phyloP scores from a whole-genome alignment of 257 asterid species.

The Solanum commersonii region DNA sequence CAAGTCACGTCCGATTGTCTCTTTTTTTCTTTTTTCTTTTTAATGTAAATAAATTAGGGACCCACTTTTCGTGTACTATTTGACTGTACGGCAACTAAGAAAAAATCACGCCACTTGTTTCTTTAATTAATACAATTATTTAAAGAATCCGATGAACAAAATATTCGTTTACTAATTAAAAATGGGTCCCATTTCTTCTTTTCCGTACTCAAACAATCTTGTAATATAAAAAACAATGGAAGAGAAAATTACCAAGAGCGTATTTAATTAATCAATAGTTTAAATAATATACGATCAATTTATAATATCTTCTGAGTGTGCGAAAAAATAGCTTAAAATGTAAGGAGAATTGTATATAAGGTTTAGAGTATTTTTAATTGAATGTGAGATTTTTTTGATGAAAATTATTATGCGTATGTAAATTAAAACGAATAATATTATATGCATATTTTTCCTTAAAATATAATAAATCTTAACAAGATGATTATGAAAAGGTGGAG shows the following conservation, averaged over 20 bases:
- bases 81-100: constrained; percentile 31
- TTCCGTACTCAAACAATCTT: neutral
- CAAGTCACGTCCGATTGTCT: constrained; percentile 13
- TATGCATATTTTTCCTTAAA: neutral
- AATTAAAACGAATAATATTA: neutral
- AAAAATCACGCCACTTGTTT: neutral
- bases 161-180: neutral
- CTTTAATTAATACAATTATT: neutral
- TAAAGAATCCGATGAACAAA: neutral
- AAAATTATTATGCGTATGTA: neutral
- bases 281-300: neutral
- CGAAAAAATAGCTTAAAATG: neutral
- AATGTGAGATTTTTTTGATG: neutral
- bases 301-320: too few species aligned
- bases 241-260: neutral
- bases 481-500: neutral
- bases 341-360: too few species aligned
- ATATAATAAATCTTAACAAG: neutral
- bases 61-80: constrained; percentile 16
- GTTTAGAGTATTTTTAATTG: neutral
- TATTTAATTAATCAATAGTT: neutral
- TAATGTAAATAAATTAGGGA: neutral
- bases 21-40: neutral
- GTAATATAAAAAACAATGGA: neutral
- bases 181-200: neutral